phyloP scores from a whole-genome alignment of 2,329 filamentous ascomycete species.

The Arthrobotrys iridis region DNA sequence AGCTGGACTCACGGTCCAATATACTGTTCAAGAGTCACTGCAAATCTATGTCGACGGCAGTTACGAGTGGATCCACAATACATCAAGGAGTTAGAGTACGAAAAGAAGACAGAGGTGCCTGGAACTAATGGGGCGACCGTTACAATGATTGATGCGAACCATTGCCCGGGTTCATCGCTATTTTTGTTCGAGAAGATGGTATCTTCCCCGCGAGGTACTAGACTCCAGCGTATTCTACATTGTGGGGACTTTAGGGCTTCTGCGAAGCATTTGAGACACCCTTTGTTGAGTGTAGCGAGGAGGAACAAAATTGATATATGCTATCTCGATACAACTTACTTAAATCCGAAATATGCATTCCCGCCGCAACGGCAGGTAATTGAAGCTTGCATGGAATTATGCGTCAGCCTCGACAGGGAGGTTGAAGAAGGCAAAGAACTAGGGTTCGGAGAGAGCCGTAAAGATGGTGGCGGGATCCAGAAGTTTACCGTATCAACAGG shows the following conservation, averaged over 20 bases:
- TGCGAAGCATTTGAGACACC: slow-evolving; percentile 82
- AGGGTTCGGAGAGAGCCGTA: slow-evolving; percentile 69
- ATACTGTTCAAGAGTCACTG: slow-evolving; percentile 93
- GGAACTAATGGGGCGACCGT: slow-evolving; percentile 83
- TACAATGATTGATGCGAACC: slow-evolving; percentile 95
- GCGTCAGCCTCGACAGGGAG: slow-evolving; percentile 75
- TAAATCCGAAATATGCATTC: slow-evolving; percentile 95
- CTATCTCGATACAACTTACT: slow-evolving; percentile 96
- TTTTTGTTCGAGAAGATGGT: slow-evolving; percentile 87
- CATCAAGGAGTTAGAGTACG: slow-evolving; percentile 86
- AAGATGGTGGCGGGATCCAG: slow-evolving; percentile 67
- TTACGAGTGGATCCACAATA: slow-evolving; percentile 85
- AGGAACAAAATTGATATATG: slow-evolving; percentile 94
- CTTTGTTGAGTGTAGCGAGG: slow-evolving; percentile 70
- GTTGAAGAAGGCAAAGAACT: slow-evolving; percentile 65
- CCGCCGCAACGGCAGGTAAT: slow-evolving; percentile 90
- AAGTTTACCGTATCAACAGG: slow-evolving; percentile 64
- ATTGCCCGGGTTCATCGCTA: slow-evolving; percentile 92
- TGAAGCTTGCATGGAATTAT: slow-evolving; percentile 85
- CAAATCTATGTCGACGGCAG: slow-evolving; percentile 85
- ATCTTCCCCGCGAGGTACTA: slow-evolving; percentile 64
- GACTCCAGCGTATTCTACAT: slow-evolving; percentile 82
- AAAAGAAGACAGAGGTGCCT: slow-evolving; percentile 79
- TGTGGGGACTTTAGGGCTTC: slow-evolving; percentile 97
- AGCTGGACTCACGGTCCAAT: slow-evolving; percentile 94